Evolutionary conservation across 768 basidiomycete species (phyloP).

Genomic region (Suillus subluteus): DNA sequence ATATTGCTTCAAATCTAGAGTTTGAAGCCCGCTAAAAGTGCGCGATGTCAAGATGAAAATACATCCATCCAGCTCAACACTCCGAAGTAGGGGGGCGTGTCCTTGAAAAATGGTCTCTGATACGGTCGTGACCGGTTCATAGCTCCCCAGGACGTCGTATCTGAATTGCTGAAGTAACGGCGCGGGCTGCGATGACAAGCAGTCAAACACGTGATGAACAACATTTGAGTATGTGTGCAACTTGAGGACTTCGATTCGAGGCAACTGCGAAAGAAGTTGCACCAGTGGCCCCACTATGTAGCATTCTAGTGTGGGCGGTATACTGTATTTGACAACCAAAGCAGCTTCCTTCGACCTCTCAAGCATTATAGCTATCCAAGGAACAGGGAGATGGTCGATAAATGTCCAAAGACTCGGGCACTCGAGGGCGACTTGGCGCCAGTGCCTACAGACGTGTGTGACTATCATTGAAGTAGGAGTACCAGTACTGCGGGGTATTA

Average conservation of each 20-base stretch:
- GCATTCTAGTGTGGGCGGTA: slow-evolving; percentile 28
- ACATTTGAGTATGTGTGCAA: slow-evolving; percentile 22
- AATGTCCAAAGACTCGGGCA: slow-evolving; percentile 34
- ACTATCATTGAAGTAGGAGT: slow-evolving; percentile 43
- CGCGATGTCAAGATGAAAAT: slow-evolving; percentile 39
- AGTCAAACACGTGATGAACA: slow-evolving; percentile 24
- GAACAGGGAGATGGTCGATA: slow-evolving; percentile 38
- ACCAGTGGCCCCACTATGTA: slow-evolving; percentile 26
- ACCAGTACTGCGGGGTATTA: too few species aligned
- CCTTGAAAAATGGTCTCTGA: slow-evolving; percentile 34
- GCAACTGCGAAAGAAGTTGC: slow-evolving; percentile 34
- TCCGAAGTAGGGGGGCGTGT: slow-evolving; percentile 34
- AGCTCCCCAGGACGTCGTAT: slow-evolving; percentile 23
- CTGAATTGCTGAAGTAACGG: slow-evolving; percentile 23
- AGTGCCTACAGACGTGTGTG: slow-evolving; percentile 59
- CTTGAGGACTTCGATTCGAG: slow-evolving; percentile 38
- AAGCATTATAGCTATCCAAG: slow-evolving; percentile 47
- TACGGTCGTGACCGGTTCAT: slow-evolving; percentile 24
- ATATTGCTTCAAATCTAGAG: slow-evolving; percentile 38
- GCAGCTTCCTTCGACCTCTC: slow-evolving; percentile 46
- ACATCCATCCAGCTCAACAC: slow-evolving; percentile 19
- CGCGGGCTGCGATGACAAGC: too few species aligned
- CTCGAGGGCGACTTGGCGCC: slow-evolving; percentile 48
- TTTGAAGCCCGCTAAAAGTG: slow-evolving; percentile 38
- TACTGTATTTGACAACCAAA: slow-evolving; percentile 31